phyloP scores from a whole-genome alignment of 495 filamentous ascomycete species.

The Polyplosphaeria fusca region DNA sequence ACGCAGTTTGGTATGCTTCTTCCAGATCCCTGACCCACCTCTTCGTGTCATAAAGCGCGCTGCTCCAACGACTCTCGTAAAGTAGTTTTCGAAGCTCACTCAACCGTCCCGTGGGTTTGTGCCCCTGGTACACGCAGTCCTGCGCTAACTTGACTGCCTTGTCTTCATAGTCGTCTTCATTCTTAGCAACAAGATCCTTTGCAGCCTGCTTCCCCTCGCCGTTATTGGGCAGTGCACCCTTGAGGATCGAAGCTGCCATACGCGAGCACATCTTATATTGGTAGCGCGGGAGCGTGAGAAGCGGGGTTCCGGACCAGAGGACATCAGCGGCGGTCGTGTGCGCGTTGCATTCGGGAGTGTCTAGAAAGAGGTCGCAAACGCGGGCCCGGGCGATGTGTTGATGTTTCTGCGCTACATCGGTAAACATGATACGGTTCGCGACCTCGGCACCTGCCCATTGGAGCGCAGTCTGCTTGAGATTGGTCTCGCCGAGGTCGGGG shows the following conservation, averaged over 20 bases:
- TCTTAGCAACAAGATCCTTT: conserved; percentile 69
- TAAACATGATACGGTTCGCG: conserved; percentile 90
- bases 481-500: conserved; percentile 85
- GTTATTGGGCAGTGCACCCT: conserved; percentile 74
- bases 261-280: conserved; percentile 98
- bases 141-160: conserved; percentile 71
- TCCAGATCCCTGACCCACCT: conserved; percentile 94
- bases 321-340: conserved; percentile 98
- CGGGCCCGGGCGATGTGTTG: conserved; percentile 90
- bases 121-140: conserved; percentile 58
- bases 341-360: conserved; percentile 97
- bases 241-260: conserved; percentile 93
- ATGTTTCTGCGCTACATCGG: conserved; percentile 92
- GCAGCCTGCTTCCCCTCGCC: conserved; percentile 65
- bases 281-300: conserved; percentile 91
- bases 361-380: conserved; percentile 89
- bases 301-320: conserved; percentile 90
- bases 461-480: conserved; percentile 74
- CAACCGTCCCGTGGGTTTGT: conserved; percentile 55
- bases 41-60: conserved; percentile 84
- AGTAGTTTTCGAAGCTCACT: conserved; percentile 73
- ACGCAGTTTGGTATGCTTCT: conserved; percentile 80
- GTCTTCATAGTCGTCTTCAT: conserved; percentile 78
- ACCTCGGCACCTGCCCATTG: conserved; percentile 83
- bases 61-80: conserved; percentile 76